A percentile compares a stretch with the other conserved stretches of the same genome.
phyloP scores from a whole-genome alignment of 2,329 filamentous ascomycete species.

The Chrysoporthe puriensis region DNA sequence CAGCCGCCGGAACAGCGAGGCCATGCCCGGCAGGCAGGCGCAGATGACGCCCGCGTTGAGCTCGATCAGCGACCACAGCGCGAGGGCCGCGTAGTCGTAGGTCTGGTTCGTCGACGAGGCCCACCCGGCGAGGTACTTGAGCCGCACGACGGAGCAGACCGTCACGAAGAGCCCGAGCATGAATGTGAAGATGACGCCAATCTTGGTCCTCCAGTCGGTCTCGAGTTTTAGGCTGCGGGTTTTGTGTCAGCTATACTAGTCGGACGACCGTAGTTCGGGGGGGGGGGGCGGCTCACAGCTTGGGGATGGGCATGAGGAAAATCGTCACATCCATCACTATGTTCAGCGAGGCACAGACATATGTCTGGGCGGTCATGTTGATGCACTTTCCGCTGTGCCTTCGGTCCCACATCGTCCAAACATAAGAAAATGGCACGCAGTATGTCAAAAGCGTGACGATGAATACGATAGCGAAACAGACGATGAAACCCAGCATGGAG shows the following conservation, averaged over 20 bases:
- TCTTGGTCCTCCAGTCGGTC: conserved; percentile 33
- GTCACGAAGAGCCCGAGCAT: conserved; percentile 43
- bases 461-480: conserved; percentile 30
- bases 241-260: neutral
- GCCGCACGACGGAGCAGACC: conserved; percentile 41
- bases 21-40: conserved; percentile 45
- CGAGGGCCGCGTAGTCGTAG: conserved; percentile 45
- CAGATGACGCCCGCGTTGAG: conserved; percentile 47
- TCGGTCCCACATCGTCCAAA: conserved; percentile 31
- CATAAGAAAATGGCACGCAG: conserved; percentile 32
- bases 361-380: conserved; percentile 39
- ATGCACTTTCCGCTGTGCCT: conserved; percentile 35
- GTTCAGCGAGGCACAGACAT: conserved; percentile 37
- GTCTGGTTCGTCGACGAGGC: conserved; percentile 43
- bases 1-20: conserved; percentile 35
- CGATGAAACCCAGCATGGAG: conserved; percentile 28
- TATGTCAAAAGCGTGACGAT: conserved; percentile 30
- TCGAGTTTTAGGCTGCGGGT: conserved; percentile 34
- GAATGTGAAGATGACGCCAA: conserved; percentile 42
- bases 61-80: conserved; percentile 50
- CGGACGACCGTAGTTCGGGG: neutral
- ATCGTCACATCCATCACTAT: conserved; percentile 43
- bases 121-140: conserved; percentile 41
- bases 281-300: conserved; percentile 31
- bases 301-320: conserved; percentile 40